phyloP scores from a whole-genome alignment of 805 yeast species.

The Diddensiella caesifluorescens region DNA sequence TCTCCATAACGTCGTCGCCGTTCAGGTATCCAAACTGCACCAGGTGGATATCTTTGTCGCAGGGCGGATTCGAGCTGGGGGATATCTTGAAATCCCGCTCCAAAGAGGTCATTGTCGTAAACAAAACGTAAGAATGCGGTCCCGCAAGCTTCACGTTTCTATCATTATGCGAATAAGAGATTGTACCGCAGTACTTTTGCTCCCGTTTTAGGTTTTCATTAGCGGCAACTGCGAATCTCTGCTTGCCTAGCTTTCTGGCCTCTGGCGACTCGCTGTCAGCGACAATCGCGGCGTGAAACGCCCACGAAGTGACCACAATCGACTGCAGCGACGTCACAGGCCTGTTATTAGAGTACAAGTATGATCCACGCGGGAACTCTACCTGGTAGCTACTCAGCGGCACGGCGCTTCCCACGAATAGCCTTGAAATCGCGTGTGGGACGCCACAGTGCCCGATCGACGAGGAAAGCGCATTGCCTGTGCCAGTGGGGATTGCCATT shows the following conservation, averaged over 20 bases:
- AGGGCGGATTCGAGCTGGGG: slow-evolving; percentile 48
- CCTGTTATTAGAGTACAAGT: slow-evolving; percentile 8
- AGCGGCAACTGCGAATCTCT: slow-evolving; percentile 70
- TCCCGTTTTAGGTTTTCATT: slow-evolving; percentile 42
- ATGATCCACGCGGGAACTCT: slow-evolving; percentile 37
- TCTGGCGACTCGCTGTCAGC: slow-evolving; percentile 73
- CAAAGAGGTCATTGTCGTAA: slow-evolving; percentile 50
- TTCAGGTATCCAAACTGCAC: slow-evolving; percentile 40
- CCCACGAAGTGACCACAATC: slow-evolving; percentile 73
- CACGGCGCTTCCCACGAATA: slow-evolving; percentile 24
- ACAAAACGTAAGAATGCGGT: slow-evolving; percentile 54
- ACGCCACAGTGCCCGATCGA: slow-evolving; percentile 43
- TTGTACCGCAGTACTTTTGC: slow-evolving; percentile 48
- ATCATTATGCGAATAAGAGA: slow-evolving; percentile 17
- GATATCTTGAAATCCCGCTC: slow-evolving; percentile 61
- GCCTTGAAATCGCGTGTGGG: slow-evolving; percentile 26
- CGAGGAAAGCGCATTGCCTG: slow-evolving; percentile 76
- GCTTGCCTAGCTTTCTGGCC: slow-evolving; percentile 55
- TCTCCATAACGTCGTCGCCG: slow-evolving; percentile 41
- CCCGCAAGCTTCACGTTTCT: slow-evolving; percentile 25
- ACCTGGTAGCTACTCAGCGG: slow-evolving; percentile 45
- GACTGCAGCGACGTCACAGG: slow-evolving; percentile 33
- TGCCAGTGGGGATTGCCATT: slow-evolving; percentile 63
- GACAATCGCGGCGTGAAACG: slow-evolving; percentile 78
- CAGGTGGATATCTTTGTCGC: slow-evolving; percentile 38